Evolutionary conservation across 1,139 yeast genomes (phyloP), one percentile per base, ranked within the genome.

Genomic region (Taphrina confusa): DNA sequence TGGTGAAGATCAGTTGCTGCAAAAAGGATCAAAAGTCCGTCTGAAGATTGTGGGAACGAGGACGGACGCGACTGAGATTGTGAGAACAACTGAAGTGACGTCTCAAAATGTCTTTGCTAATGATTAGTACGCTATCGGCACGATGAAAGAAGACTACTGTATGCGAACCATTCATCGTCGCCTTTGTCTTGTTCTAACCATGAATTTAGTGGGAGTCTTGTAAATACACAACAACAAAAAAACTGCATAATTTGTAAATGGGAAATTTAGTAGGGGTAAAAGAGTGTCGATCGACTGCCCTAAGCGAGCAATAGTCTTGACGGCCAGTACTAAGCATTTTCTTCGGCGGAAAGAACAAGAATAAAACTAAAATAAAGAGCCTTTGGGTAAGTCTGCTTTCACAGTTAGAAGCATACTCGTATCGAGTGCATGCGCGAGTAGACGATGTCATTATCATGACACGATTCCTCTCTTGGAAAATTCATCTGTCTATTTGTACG

Each of bases 21-120:
- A 89, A 70, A 91, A 90, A 73, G 97, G 97, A 31, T 85, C 96
- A 60, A 82, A 92, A 68, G 95, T 92, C 33, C 82, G 99, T 72
- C 83, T 94, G 68, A 92, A 92, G 78, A 88, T 92, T 57, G 97
- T 92, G 60, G 98, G 98, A 74, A 94, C 97, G 42, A 82, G 97
- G 72, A 89, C 97, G 20, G 98, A 94, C 74, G 98, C 94, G 16
- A 94, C 95, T 70, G 94, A 94, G 68, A 91, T 92, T 92, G 75
- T 73, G 67, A 66, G 75, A 6, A 14, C 33, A 55, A 11, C 31
- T 16, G 28, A 37, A 50, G 27, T 4, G 11, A 57, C 44, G 30
- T 40, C 51, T 50, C 40, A 33, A 37, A 28, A 51, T 20, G 18
- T 22, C 47, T 27, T 16, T 25, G 34, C 44, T 51, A 46, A 63